phyloP scores from a whole-genome alignment of 2,329 filamentous ascomycete genomes.

The Fusarium ambrosium region DNA sequence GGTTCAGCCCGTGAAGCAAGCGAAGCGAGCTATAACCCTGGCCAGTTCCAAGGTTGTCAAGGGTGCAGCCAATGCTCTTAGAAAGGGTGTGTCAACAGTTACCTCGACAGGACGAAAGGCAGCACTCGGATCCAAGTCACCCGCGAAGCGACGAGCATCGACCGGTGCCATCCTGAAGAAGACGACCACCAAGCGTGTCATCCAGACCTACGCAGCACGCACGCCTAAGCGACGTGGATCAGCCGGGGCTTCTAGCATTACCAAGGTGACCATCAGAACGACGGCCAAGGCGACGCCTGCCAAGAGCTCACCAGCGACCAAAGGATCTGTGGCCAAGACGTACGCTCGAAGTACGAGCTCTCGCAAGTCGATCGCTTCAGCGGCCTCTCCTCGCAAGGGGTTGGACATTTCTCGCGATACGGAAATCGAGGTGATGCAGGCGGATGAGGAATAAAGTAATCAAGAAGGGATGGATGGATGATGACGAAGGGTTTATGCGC shows the following conservation, averaged over 20 bases:
- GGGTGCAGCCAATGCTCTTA: slow-evolving; percentile 54
- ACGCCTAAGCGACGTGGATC: slow-evolving; percentile 43
- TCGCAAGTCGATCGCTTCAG: neutral
- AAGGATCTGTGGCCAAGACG: slow-evolving; percentile 29
- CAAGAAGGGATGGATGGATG: slow-evolving; percentile 12
- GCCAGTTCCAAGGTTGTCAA: slow-evolving; percentile 54
- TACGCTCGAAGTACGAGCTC: slow-evolving; percentile 5
- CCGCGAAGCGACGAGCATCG: slow-evolving; percentile 45
- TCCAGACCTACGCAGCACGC: slow-evolving; percentile 47
- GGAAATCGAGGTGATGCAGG: slow-evolving; percentile 41
- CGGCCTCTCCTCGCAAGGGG: slow-evolving; percentile 36
- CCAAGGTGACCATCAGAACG: slow-evolving; percentile 32
- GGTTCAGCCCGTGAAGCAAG: slow-evolving; percentile 50
- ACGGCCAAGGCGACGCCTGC: slow-evolving; percentile 20
- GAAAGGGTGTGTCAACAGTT: slow-evolving; percentile 53
- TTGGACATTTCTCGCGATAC: slow-evolving; percentile 36
- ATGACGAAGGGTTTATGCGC: slow-evolving; percentile 22
- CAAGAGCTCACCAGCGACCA: slow-evolving; percentile 6
- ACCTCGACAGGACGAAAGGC: slow-evolving; percentile 48
- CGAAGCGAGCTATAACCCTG: slow-evolving; percentile 53
- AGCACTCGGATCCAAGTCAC: slow-evolving; percentile 41
- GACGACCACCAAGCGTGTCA: slow-evolving; percentile 46
- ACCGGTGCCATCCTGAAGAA: slow-evolving; percentile 48
- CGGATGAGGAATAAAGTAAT: slow-evolving; percentile 27
- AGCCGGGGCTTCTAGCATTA: slow-evolving; percentile 38